phyloP scores from a whole-genome alignment of 108 stramenopile species.

The Skeletonema tropicum region DNA sequence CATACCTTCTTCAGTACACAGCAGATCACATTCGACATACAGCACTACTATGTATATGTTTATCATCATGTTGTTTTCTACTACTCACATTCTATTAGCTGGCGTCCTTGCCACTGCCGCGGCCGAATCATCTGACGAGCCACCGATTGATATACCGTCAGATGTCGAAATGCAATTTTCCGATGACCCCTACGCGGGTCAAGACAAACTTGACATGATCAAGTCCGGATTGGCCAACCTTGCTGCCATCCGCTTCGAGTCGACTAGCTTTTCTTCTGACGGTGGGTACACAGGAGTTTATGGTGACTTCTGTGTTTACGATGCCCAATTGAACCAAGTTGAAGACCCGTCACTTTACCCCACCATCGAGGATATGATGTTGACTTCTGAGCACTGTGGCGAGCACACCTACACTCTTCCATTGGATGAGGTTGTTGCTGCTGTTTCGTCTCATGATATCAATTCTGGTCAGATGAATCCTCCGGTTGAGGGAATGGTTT shows the following conservation, averaged over 20 bases:
- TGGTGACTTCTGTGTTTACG: slow-evolving; percentile 22
- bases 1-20: too few species aligned
- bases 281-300: not conserved
- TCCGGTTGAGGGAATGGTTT: slow-evolving; percentile 4
- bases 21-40: too few species aligned
- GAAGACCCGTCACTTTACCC: slow-evolving; percentile 16
- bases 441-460: not conserved
- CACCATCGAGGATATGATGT: not conserved
- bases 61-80: too few species aligned
- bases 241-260: slow-evolving; percentile 4
- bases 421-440: not conserved
- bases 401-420: slow-evolving; percentile 22
- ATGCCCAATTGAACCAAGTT: not conserved
- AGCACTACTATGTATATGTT: too few species aligned
- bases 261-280: slow-evolving; percentile 8
- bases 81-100: too few species aligned
- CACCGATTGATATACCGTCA: not conserved
- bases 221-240: not conserved
- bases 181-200: slow-evolving; percentile 5
- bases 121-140: not conserved
- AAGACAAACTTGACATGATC: slow-evolving; percentile 15
- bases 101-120: not conserved
- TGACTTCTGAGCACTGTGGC: slow-evolving; percentile 9
- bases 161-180: slow-evolving; percentile 4
- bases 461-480: not conserved